Evolutionary conservation across 306 rosid species (phyloP).

Genomic region (Corylus avellana): DNA sequence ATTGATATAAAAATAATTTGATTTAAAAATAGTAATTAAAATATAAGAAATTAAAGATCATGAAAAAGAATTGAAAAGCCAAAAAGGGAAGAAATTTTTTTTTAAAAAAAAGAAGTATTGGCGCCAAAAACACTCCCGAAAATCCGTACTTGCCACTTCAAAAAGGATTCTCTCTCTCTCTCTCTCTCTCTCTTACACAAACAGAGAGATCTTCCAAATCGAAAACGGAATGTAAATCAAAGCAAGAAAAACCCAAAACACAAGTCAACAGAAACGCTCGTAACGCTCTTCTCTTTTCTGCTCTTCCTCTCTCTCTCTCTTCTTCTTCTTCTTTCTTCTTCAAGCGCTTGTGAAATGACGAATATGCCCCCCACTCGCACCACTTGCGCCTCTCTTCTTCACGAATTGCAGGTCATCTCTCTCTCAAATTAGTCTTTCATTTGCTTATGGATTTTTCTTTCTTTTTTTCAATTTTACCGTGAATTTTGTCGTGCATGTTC

Average conservation of each 20-base stretch:
- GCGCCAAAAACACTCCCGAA: slow-evolving; percentile 56
- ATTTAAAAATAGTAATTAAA: no score
- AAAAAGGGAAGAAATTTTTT: neutral
- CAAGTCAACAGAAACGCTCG: neutral
- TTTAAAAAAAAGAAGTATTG: neutral
- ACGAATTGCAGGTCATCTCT: slow-evolving; percentile 70
- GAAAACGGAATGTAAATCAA: neutral
- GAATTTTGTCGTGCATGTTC: neutral
- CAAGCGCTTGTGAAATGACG: slow-evolving; percentile 33
- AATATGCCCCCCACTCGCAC: slow-evolving; percentile 60
- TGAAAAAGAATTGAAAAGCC: neutral
- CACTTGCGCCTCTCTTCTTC: slow-evolving; percentile 91
- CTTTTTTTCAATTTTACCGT: neutral
- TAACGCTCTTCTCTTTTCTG: slow-evolving; percentile 33
- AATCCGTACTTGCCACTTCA: slow-evolving; percentile 22
- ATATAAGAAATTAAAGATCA: no score
- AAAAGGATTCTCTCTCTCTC: neutral
- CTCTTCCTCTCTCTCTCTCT: neutral
- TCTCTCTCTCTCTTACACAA: slow-evolving; percentile 5
- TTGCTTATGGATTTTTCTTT: neutral
- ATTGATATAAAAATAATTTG: no score
- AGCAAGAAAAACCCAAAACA: neutral
- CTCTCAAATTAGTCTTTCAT: neutral
- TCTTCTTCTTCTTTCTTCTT: neutral
- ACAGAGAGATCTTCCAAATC: slow-evolving; percentile 13